Conservation (phyloP, 164 flowering plant genomes). For the Umbilicus rupestris region DNA sequence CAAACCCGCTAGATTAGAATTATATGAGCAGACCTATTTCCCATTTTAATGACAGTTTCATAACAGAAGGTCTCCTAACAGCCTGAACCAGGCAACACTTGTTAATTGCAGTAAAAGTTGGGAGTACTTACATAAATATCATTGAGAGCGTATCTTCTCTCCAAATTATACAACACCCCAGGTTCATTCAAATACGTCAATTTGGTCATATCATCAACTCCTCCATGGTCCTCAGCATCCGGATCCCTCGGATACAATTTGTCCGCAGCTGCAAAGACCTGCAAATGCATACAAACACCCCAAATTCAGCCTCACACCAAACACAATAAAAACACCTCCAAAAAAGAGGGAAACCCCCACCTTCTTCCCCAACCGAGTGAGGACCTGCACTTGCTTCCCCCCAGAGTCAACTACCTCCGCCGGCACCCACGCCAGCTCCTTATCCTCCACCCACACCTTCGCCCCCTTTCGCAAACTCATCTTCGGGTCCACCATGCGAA, state of each 20-base stretch:
- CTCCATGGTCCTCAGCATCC: conserved; percentile 78
- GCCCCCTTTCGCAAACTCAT: conserved; percentile 46
- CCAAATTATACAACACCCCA: conserved; percentile 82
- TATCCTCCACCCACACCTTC: conserved; percentile 84
- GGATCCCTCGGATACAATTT: conserved; percentile 70
- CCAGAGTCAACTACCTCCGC: conserved; percentile 51
- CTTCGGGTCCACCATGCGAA: conserved; percentile 6
- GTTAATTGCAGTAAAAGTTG: neutral
- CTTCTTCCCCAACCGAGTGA: conserved; percentile 57
- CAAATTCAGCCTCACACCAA: neutral
- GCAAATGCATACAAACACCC: neutral
- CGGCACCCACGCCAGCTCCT: conserved; percentile 58
- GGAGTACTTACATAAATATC: conserved; percentile 76
- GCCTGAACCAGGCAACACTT: neutral
- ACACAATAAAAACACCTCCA: neutral
- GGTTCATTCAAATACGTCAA: conserved; percentile 94
- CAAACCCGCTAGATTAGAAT: too few relatives aligned
- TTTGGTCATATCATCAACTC: conserved; percentile 98
- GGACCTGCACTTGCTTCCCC: conserved; percentile 49
- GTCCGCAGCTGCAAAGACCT: conserved; percentile 50
- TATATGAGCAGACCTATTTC: too few relatives aligned
- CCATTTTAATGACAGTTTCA: too few relatives aligned
- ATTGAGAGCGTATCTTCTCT: conserved; percentile 82
- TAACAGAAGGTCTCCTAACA: too few relatives aligned
- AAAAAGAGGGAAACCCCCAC: conserved; percentile 19